Base-by-base conservation (phyloP, 371 early-diverging fungal species). In the Mortierella sp. region DNA sequence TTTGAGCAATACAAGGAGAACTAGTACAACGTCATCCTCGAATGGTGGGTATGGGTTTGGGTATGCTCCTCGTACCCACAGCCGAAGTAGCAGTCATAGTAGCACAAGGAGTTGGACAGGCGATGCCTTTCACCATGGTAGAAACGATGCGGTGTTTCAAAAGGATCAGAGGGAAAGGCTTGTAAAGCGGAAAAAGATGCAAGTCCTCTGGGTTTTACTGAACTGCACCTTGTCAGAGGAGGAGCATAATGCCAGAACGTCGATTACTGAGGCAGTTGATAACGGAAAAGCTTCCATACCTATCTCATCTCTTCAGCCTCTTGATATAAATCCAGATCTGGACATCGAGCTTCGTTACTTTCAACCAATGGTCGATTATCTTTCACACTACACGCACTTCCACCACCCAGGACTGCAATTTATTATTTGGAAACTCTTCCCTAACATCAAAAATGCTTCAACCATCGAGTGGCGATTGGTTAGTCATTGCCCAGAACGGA, bases 81-180 rank as follows among this genome's bases (percentile, higher is more conserved):
- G 79, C 35, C 73, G 79, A 51, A 78, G 79, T 59, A 78, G 79
- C 42, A 78, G 79, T 53, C 79, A 69, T 40, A 78, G 79, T 45
- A 78, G 79, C 42, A 78, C 79, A 0, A 53, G 79, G 40, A 73
- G 74, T 31, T 63, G 66, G 67, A 56, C 72, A 32, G 68, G 67
- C 22, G 79, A 78, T 23, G 66, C 70, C 23, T 78, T 69, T 61
- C 57, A 62, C 34, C 66, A 73, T 26, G 79, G 73, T 26, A 54
- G 68, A 58, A 70, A 71, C 37, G 68, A 75, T 12, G 81, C 68
- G 13, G 68, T 75, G 8, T 51, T 49, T 1, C 78, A 68, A 31
- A 72, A 62, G 67, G 75, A 68, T 32, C 73, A 78, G 23, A 47
- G 79, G 8, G 79, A 78, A 17, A 49, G 70, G 31, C 59, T 80